Conservation (phyloP, 345 rosid species). For the Crucihimalaya himalaica region DNA sequence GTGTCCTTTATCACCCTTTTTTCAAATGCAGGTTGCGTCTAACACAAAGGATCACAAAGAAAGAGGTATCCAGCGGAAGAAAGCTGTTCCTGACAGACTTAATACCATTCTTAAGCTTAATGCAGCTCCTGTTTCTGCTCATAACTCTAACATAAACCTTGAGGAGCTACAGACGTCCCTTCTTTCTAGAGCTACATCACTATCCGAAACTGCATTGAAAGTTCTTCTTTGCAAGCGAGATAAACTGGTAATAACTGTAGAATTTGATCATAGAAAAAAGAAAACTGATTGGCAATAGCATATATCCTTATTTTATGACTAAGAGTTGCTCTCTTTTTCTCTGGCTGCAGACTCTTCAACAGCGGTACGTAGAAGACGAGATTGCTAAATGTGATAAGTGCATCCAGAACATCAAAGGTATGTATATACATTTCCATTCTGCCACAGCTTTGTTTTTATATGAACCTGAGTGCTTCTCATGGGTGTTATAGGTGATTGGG, state of each 20-base stretch:
- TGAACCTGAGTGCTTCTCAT: constrained; percentile 16
- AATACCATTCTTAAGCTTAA: constrained; percentile 5
- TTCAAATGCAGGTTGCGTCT: constrained; percentile 27
- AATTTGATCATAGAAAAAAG: neutral
- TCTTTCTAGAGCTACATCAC: constrained; percentile 47
- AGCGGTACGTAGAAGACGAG: constrained; percentile 62
- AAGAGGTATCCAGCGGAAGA: constrained; percentile 38
- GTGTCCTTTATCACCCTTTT: neutral
- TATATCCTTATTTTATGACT: neutral
- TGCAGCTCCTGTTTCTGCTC: constrained; percentile 11
- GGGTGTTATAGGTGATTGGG: constrained; percentile 53
- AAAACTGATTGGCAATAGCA: neutral
- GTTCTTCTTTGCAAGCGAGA: constrained; percentile 60
- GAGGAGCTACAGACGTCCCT: constrained; percentile 41
- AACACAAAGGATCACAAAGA: constrained; percentile 32
- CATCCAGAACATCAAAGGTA: constrained; percentile 57
- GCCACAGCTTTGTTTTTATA: constrained; percentile 3
- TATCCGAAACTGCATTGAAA: constrained; percentile 56
- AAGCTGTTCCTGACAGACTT: constrained; percentile 22
- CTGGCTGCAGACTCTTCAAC: constrained; percentile 62
- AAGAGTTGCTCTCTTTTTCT: constrained; percentile 1
- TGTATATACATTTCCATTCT: neutral
- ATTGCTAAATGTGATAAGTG: constrained; percentile 62
- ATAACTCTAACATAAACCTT: constrained; percentile 42
- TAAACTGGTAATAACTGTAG: constrained; percentile 52